phyloP scores from a whole-genome alignment of 768 basidiomycete species.

The Mycena metata region DNA sequence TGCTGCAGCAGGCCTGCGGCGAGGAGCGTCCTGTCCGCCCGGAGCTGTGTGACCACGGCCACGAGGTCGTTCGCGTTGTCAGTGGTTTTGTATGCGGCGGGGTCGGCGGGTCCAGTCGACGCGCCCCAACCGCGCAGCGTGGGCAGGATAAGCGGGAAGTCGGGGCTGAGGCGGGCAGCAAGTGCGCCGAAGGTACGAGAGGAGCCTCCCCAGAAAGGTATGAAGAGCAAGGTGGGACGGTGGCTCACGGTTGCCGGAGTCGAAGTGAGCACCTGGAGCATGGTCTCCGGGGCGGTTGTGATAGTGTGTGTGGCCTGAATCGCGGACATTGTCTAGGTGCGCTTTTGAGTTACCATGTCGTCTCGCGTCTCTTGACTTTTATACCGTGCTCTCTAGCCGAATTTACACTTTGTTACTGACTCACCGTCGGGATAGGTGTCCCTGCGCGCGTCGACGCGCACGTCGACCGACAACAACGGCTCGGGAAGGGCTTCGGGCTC shows the following conservation, averaged over 20 bases:
- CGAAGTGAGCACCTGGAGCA: constrained; percentile 22
- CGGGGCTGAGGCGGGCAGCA: constrained; percentile 7
- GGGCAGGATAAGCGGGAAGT: constrained; percentile 19
- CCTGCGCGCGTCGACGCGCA: too few species aligned
- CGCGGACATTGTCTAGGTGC: too few species aligned
- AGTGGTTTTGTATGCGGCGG: constrained; percentile 14
- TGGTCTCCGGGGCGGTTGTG: constrained; percentile 7
- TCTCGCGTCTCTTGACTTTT: too few species aligned
- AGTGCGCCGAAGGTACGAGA: constrained; percentile 22
- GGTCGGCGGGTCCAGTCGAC: constrained; percentile 15
- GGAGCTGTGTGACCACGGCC: constrained; percentile 19
- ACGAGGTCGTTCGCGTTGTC: constrained; percentile 28
- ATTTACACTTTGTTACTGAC: too few species aligned
- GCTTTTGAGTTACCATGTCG: too few species aligned
- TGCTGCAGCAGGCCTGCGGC: constrained; percentile 18
- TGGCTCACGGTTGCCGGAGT: background rate
- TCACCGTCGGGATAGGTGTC: too few species aligned
- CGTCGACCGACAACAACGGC: too few species aligned
- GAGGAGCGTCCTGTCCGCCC: background rate
- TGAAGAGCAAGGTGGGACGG: constrained; percentile 24
- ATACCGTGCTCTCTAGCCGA: too few species aligned
- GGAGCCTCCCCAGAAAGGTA: constrained; percentile 35
- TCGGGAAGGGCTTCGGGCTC: too few species aligned
- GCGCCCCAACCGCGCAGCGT: constrained; percentile 25
- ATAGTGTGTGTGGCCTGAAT: constrained; percentile 17